Conservation (phyloP, 73 alveolate species). For the Tetrahymena elliotti region DNA sequence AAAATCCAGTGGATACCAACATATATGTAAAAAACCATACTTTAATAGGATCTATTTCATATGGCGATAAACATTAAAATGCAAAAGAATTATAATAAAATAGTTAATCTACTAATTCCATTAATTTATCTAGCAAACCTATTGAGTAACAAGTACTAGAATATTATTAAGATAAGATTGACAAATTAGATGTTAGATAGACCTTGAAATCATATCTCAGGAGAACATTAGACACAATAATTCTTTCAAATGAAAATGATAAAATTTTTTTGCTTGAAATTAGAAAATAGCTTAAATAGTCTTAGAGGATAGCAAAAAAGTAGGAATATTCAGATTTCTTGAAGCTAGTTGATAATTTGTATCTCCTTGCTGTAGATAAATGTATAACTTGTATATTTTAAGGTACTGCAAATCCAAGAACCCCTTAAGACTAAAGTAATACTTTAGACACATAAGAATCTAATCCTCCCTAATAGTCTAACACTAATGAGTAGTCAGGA, state of each 20-base stretch:
- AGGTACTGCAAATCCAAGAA: neutral
- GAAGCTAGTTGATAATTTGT: neutral
- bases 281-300: neutral
- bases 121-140: neutral
- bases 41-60: neutral
- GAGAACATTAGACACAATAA: neutral
- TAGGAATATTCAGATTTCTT: neutral
- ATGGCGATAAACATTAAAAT: neutral
- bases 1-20: neutral
- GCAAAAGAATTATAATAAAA: neutral
- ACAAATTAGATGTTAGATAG: neutral
- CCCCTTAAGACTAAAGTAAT: neutral
- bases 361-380: neutral
- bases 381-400: neutral
- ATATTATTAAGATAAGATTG: neutral
- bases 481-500: neutral
- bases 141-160: neutral
- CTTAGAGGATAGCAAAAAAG: neutral
- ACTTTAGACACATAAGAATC: neutral
- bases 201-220: neutral
- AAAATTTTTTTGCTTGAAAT: neutral
- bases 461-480: neutral
- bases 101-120: neutral
- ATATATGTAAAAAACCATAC: neutral
- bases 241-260: neutral